Conservation (phyloP, 345 rosid genomes). For the Euclidium syriacum region DNA sequence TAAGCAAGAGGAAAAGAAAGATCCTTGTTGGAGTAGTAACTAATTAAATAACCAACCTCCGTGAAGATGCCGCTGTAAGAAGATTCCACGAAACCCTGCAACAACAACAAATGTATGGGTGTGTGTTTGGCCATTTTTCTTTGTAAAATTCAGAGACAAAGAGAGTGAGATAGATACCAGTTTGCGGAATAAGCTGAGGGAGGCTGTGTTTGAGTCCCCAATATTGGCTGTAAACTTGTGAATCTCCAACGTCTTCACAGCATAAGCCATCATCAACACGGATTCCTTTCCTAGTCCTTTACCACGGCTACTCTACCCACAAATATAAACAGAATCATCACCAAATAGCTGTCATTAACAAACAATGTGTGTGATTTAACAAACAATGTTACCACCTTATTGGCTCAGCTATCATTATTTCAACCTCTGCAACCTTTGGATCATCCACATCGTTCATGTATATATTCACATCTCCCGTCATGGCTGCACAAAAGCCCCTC, state of each 20-base stretch:
- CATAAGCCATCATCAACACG: conserved; percentile 80
- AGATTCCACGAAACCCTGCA: conserved; percentile 67
- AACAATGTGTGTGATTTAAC: too few species aligned
- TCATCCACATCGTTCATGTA: conserved; percentile 94
- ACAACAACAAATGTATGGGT: neutral
- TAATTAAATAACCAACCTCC: conserved; percentile 83
- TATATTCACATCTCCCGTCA: conserved; percentile 90
- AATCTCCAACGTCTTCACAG: conserved; percentile 55
- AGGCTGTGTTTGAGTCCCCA: conserved; percentile 73
- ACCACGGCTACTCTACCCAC: conserved; percentile 77
- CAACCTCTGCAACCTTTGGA: conserved; percentile 68
- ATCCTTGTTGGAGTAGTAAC: neutral
- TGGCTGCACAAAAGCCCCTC: conserved; percentile 53
- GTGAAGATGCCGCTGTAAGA: conserved; percentile 65
- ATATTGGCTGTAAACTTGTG: conserved; percentile 64
- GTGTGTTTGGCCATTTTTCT: neutral
- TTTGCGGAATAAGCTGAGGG: conserved; percentile 68
- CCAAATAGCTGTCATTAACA: too few species aligned
- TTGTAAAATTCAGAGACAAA: neutral
- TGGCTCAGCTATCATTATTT: conserved; percentile 91
- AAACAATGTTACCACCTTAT: conserved; percentile 95
- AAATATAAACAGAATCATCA: conserved; percentile 21
- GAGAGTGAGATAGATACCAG: conserved; percentile 38
- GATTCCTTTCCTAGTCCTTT: conserved; percentile 93
- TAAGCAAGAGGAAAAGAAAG: neutral